Evolutionary conservation across 2,329 filamentous ascomycete genomes (phyloP).

Genomic region (Exophiala xenobiotica): DNA sequence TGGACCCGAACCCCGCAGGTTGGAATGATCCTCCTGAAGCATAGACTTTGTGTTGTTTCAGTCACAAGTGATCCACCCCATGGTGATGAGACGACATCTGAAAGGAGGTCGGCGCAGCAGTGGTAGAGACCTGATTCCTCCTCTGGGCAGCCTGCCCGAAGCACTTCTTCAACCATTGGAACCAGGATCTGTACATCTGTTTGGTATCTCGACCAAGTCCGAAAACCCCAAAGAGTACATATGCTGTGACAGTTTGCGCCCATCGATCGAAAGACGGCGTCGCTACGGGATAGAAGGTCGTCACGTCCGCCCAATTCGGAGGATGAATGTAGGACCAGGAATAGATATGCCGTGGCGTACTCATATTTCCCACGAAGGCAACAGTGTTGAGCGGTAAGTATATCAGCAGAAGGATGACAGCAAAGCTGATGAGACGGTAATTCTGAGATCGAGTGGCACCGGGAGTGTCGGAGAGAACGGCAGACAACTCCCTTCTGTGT

Average conservation of each 20-base stretch:
- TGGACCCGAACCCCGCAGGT: no score
- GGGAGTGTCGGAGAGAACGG: constrained; percentile 61
- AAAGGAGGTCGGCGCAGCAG: no score
- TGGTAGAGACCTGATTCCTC: no score
- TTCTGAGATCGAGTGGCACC: constrained; percentile 40
- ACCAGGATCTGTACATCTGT: constrained; percentile 52
- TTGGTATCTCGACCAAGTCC: constrained; percentile 63
- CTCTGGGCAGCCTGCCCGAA: not conserved
- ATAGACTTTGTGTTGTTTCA: not conserved
- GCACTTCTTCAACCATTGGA: constrained; percentile 41
- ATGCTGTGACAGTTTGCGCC: constrained; percentile 55
- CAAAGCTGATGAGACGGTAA: constrained; percentile 35
- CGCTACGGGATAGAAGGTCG: constrained; percentile 48
- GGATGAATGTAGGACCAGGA: constrained; percentile 57
- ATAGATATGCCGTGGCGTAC: constrained; percentile 44
- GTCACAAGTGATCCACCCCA: not conserved
- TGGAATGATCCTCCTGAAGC: not conserved
- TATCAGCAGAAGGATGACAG: constrained; percentile 55
- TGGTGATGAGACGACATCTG: not conserved
- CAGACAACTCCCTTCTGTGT: constrained; percentile 59
- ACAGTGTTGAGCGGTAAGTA: constrained; percentile 56
- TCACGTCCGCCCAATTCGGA: constrained; percentile 47
- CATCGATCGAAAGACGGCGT: constrained; percentile 56
- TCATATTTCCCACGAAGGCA: constrained; percentile 48
- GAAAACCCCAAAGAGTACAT: constrained; percentile 62